These are phyloP conservation scores for Eucalyptus victrix DNA, from an alignment of 345 rosid genomes.

Conservation along the genomic window DNA sequence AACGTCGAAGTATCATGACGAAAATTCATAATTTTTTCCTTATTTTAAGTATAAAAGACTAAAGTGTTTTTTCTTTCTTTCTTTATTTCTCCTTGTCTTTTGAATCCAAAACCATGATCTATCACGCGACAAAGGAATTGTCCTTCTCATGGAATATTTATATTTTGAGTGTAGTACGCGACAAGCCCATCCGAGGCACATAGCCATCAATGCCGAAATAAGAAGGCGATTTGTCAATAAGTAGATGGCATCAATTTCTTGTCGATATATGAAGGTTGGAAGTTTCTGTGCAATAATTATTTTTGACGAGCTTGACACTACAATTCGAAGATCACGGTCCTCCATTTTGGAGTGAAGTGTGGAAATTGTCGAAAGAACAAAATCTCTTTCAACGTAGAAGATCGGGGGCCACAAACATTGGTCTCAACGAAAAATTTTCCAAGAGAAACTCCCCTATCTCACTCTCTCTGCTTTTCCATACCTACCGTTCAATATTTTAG, in stretches of 20 bases:
- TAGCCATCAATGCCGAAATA: background rate
- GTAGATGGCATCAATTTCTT: background rate
- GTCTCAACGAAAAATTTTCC: background rate
- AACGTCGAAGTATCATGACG: background rate
- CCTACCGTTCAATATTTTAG: background rate
- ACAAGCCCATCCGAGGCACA: background rate
- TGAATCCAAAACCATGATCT: background rate
- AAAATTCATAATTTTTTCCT: background rate
- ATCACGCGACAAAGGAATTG: background rate
- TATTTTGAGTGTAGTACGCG: background rate
- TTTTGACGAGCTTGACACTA: background rate
- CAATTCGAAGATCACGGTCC: background rate
- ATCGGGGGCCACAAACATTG: background rate
- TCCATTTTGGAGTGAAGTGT: background rate
- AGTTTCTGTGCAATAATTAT: background rate
- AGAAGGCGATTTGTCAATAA: background rate
- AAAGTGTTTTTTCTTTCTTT: background rate
- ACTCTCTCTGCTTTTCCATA: background rate
- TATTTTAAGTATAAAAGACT: background rate
- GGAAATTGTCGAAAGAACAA: background rate
- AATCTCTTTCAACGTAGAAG: background rate
- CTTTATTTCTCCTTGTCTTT: background rate
- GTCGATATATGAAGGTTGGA: background rate
- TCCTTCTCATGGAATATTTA: background rate
- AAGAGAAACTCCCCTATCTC: background rate